phyloP scores from a whole-genome alignment of 2,329 filamentous ascomycete species.

The Orbilia blumenaviensis region DNA sequence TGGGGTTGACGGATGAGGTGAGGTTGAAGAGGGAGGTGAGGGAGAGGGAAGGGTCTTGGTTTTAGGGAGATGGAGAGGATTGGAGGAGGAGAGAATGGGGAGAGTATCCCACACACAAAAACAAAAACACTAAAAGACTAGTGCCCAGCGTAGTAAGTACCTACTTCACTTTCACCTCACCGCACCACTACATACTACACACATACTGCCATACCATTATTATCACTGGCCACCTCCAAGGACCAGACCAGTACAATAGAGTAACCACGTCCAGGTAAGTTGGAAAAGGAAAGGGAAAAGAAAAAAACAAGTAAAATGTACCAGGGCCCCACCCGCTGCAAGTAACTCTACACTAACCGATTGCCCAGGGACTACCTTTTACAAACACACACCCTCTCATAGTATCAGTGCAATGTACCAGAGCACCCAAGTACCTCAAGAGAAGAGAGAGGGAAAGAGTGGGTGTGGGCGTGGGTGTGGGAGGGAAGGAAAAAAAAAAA shows the following conservation, averaged over 20 bases:
- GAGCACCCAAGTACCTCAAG: not conserved
- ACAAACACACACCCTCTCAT: too few relatives aligned
- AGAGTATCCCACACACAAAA: slow-evolving; percentile 2
- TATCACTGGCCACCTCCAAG: too few relatives aligned
- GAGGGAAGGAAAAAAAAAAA: too few relatives aligned
- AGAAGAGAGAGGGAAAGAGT: not conserved
- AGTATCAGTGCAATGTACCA: too few relatives aligned
- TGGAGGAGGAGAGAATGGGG: slow-evolving; percentile 34
- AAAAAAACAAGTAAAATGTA: too few relatives aligned
- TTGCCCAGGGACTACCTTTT: slow-evolving; percentile 1
- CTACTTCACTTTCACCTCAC: too few relatives aligned
- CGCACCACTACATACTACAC: not conserved
- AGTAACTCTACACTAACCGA: slow-evolving; percentile 11
- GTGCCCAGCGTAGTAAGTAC: too few relatives aligned
- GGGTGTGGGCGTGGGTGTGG: not conserved
- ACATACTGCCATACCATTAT: not conserved
- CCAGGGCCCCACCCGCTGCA: not conserved
- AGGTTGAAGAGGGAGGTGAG: slow-evolving; percentile 26
- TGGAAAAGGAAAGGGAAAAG: too few relatives aligned
- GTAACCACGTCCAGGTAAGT: not conserved
- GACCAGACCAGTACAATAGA: too few relatives aligned
- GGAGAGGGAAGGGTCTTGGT: slow-evolving; percentile 46
- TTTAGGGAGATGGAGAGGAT: slow-evolving; percentile 42
- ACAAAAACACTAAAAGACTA: slow-evolving; percentile 27
- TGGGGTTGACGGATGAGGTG: slow-evolving; percentile 34